Conservation (phyloP, 148 eudicot species). For the Hydrangea macrophylla region DNA sequence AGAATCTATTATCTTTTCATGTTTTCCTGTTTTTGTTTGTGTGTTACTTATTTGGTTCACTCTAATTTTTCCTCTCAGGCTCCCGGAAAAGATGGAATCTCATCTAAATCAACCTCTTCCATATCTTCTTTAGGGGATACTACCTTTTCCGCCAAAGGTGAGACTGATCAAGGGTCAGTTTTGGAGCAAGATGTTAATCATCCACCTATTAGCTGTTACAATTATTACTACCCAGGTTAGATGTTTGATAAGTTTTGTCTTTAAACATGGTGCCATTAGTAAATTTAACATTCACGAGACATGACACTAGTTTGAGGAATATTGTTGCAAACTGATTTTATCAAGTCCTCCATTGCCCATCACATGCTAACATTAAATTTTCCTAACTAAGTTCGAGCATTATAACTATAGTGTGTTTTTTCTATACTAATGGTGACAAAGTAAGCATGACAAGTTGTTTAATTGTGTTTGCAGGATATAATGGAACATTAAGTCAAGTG, state of each 20-base stretch:
- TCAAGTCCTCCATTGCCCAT: neutral
- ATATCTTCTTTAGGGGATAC: conserved; percentile 25
- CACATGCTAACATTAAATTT: neutral
- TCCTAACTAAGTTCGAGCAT: neutral
- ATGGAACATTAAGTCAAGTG: conserved; percentile 26
- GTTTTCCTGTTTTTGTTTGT: neutral
- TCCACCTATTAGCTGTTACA: conserved; percentile 58
- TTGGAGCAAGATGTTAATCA: conserved; percentile 48
- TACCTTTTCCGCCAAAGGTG: conserved; percentile 40
- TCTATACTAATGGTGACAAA: neutral
- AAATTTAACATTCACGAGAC: neutral
- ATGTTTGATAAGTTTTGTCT: conserved; percentile 6
- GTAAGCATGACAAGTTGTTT: neutral
- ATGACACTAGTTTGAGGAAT: neutral
- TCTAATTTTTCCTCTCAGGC: conserved; percentile 15
- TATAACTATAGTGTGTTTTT: neutral
- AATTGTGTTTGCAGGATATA: conserved; percentile 28
- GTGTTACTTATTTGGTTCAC: neutral
- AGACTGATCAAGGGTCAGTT: conserved; percentile 35
- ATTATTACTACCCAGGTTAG: conserved; percentile 71
- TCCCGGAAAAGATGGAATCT: conserved; percentile 17
- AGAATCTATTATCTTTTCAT: neutral
- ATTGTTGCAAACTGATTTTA: neutral
- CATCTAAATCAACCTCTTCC: conserved; percentile 25
- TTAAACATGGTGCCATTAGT: conserved; percentile 1